Conservation (phyloP, 2,329 filamentous ascomycete genomes). For the Sporothrix humicola region DNA sequence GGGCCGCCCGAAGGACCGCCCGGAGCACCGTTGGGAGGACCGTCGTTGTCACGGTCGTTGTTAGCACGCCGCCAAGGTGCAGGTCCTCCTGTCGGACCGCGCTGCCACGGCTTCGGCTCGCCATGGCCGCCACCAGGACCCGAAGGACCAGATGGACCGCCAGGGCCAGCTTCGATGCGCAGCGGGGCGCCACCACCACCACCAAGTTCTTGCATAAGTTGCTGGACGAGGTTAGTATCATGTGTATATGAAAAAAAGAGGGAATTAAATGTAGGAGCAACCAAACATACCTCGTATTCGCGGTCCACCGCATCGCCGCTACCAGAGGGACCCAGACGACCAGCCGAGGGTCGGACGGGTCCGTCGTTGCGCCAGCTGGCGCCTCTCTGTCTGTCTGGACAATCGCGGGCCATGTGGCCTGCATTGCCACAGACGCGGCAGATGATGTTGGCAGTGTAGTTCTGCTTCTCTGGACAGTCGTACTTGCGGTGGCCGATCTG, state of each 20-base stretch:
- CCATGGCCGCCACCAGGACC: conserved; percentile 67
- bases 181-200: conserved; percentile 74
- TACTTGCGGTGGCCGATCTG: conserved; percentile 99
- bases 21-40: conserved; percentile 32
- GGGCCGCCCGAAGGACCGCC: conserved; percentile 52
- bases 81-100: conserved; percentile 79
- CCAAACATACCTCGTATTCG: conserved; percentile 84
- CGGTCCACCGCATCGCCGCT: conserved; percentile 85
- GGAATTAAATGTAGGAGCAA: neutral
- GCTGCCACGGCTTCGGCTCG: conserved; percentile 83
- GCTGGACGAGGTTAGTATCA: conserved; percentile 53
- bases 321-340: conserved; percentile 64
- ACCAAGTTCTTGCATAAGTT: conserved; percentile 97
- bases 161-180: conserved; percentile 85
- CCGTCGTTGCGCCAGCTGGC: conserved; percentile 88
- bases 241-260: neutral
- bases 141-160: conserved; percentile 50
- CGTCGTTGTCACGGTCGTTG: conserved; percentile 58
- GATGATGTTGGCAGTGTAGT: conserved; percentile 99
- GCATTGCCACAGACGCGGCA: conserved; percentile 98
- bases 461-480: conserved; percentile 95
- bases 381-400: conserved; percentile 90
- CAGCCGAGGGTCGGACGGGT: conserved; percentile 60
- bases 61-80: conserved; percentile 75
- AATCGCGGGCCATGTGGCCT: conserved; percentile 97